phyloP scores from a whole-genome alignment of 352 stramenopile species.

The Bremia lactucae region DNA sequence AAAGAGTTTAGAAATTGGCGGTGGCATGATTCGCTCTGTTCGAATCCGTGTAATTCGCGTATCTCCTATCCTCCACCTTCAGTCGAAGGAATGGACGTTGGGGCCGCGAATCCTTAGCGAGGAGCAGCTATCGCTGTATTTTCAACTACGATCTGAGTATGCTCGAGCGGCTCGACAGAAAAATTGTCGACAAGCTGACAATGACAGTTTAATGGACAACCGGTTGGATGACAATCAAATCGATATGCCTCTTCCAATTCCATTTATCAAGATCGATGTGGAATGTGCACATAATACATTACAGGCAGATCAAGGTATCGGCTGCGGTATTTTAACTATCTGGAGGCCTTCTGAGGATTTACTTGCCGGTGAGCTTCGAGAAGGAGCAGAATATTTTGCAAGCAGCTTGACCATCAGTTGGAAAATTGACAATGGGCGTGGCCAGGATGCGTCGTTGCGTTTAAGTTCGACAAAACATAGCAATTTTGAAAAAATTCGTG shows the following conservation, averaged over 20 bases:
- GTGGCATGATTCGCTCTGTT: constrained; percentile 52
- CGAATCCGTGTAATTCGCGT: constrained; percentile 37
- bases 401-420: constrained; percentile 55
- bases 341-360: constrained; percentile 57
- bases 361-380: constrained; percentile 24
- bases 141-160: constrained; percentile 32
- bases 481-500: constrained; percentile 24
- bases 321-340: constrained; percentile 40
- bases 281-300: constrained; percentile 33
- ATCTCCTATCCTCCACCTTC: constrained; percentile 51
- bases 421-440: constrained; percentile 34
- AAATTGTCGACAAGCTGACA: constrained; percentile 9
- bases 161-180: constrained; percentile 6
- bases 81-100: constrained; percentile 47
- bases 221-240: constrained; percentile 10
- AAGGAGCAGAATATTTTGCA: constrained; percentile 49
- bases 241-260: constrained; percentile 29
- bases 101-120: constrained; percentile 56
- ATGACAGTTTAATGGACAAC: constrained; percentile 4
- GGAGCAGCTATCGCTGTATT: constrained; percentile 44
- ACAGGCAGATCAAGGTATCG: constrained; percentile 10
- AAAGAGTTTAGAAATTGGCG: constrained; percentile 43
- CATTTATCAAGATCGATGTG: constrained; percentile 62
- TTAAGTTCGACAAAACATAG: constrained; percentile 59
- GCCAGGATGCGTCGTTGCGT: constrained; percentile 33